Evolutionary conservation across 139 green algal genomes (phyloP).

Genomic region (Pedinophyceae sp.): DNA sequence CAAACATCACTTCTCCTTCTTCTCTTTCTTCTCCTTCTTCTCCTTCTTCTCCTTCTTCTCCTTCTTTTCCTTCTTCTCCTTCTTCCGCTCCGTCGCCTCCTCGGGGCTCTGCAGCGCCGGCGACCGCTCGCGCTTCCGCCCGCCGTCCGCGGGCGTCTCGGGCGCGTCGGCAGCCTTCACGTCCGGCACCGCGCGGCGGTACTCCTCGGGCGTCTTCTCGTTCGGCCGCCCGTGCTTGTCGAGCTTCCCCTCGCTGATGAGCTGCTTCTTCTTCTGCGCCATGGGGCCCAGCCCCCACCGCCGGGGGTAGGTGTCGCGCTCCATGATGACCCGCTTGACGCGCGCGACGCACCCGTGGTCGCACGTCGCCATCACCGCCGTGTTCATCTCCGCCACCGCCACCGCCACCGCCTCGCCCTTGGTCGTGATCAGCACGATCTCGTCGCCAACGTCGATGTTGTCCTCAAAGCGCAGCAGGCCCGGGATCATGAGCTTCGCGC

Average conservation of each 20-base stretch:
- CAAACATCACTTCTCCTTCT: conserved; percentile 31
- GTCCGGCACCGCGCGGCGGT: conserved; percentile 55
- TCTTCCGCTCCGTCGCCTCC: conserved; percentile 20
- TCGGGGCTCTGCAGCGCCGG: conserved; percentile 7
- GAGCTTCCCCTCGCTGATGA: conserved; percentile 85
- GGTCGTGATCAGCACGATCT: conserved; percentile 96
- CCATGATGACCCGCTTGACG: conserved; percentile 97
- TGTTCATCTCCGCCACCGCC: conserved; percentile 92
- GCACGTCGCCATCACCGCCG: conserved; percentile 80
- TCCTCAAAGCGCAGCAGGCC: conserved; percentile 79
- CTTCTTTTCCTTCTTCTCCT: conserved; percentile 24
- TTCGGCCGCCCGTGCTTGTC: conserved; percentile 94
- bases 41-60: conserved; percentile 39
- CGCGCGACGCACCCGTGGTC: conserved; percentile 92
- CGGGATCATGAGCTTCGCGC: conserved; percentile 96
- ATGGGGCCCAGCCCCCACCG: conserved; percentile 86
- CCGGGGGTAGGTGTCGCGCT: conserved; percentile 96
- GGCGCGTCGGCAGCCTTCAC: conserved; percentile 1
- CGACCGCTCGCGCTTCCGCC: conserved; percentile 1
- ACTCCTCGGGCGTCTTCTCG: conserved; percentile 84
- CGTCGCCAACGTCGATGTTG: conserved; percentile 83
- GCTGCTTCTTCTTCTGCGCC: conserved; percentile 91
- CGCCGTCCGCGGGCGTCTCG: background rate
- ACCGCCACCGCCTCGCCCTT: conserved; percentile 96
- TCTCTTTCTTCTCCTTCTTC: conserved; percentile 20